Conservation (phyloP, 352 stramenopile species). For the Phytophthora cryptogea region DNA sequence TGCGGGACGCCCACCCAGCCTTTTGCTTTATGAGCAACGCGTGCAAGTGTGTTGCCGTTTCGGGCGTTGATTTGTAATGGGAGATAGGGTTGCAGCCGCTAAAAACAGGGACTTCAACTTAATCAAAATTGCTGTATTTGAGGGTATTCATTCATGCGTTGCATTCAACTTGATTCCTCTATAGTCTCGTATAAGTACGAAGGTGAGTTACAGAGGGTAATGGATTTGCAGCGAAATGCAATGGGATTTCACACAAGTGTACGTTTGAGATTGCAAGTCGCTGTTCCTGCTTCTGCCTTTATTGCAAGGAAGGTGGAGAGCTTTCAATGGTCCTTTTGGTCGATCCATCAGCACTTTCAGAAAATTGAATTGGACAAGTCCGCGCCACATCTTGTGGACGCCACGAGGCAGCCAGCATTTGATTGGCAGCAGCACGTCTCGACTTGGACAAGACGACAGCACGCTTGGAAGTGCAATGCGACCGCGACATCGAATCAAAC, state of each 20-base stretch:
- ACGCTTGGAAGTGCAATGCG: constrained; percentile 10
- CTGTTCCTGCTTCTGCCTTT: too few species aligned
- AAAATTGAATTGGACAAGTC: not conserved
- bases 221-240: not conserved
- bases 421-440: too few species aligned
- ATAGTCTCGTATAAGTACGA: not conserved
- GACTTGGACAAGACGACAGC: constrained; percentile 1
- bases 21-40: constrained; percentile 25
- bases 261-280: not conserved
- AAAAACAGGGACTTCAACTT: constrained; percentile 11
- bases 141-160: not conserved
- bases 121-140: not conserved
- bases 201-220: not conserved
- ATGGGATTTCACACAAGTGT: constrained; percentile 2
- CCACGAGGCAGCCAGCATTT: constrained; percentile 7
- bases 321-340: not conserved
- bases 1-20: constrained; percentile 1
- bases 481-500: too few species aligned
- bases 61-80: constrained; percentile 14
- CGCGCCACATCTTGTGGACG: constrained; percentile 9
- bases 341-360: not conserved
- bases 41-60: constrained; percentile 12
- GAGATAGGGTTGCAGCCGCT: constrained; percentile 20
- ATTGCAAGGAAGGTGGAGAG: too few species aligned
- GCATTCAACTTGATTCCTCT: not conserved